Evolutionary conservation across 192 early-diverging fungal species (phyloP).

Genomic region (Rhizoclosmatium sp.): DNA sequence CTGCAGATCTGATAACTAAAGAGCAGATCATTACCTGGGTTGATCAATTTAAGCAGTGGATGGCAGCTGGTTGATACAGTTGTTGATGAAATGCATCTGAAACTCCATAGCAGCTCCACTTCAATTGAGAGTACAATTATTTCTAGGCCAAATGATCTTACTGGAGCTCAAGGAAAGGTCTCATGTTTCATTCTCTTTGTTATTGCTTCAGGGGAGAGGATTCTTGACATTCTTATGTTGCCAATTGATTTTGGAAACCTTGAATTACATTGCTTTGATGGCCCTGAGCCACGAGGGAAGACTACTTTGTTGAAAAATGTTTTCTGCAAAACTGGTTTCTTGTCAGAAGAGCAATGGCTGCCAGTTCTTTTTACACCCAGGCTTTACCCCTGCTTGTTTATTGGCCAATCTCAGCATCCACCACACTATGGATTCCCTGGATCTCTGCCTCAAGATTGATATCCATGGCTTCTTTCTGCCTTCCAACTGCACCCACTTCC

Average conservation of each 20-base stretch:
- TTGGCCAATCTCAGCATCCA: neutral
- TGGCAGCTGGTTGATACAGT: neutral
- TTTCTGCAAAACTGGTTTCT: neutral
- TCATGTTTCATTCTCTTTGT: neutral
- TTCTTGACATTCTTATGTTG: neutral
- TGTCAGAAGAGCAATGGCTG: constrained; percentile 2
- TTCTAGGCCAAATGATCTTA: neutral
- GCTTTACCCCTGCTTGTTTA: constrained; percentile 4
- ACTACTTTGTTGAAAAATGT: neutral
- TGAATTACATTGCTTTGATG: neutral
- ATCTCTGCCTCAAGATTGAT: neutral
- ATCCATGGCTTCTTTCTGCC: constrained; percentile 6
- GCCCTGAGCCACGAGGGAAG: neutral
- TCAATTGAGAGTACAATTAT: neutral
- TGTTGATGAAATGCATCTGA: neutral
- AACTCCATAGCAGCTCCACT: neutral
- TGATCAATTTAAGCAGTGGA: neutral
- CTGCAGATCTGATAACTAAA: neutral
- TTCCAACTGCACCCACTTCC: constrained; percentile 1
- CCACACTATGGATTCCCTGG: neutral
- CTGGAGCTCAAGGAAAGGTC: neutral
- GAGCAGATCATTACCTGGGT: neutral
- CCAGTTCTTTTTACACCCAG: neutral
- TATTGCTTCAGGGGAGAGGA: neutral
- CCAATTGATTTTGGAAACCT: constrained; percentile 7